Base-by-base conservation (phyloP, 2,329 filamentous ascomycete genomes). In the Ceratocystis ficicola region DNA sequence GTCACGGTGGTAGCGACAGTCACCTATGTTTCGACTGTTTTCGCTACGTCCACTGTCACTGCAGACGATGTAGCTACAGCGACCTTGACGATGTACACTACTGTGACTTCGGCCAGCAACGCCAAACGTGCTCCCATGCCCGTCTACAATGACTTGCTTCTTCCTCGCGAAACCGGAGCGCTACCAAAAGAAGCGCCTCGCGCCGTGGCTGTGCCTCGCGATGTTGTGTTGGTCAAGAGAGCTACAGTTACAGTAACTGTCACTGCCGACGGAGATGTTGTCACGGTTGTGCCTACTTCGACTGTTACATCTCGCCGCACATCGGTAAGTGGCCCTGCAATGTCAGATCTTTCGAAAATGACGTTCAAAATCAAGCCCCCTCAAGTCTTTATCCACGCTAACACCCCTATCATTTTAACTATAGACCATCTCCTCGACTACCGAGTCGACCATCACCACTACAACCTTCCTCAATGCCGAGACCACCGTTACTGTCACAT, bases 401-500 rank as follows among this genome's bases (percentile, higher is more conserved):
- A 50, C 48, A 4, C 46, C 20, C 12, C 10, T 15, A 41, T 41
- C 36, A 12, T 10, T 41, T 41, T 1, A 41, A n/a, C 32, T 32
- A 30, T n/a, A 67, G 66, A 67, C 66, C 5, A 15, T 68, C 6
- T 68, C 69, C 28, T 71, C 71, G 15, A 72, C 71, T 66, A 65
- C 70, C 20, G 75, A 74, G 44, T 69, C 70, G 10, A 62, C 66
- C 52, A 66, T 71, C 59, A 50, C 67, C n/a, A 69, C 66, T 17
- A 69, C 68, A 17, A 65, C 48, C 5, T 71, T 64, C 66, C 65
- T 66, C 52, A 75, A 74, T 68, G 76, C 77, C 65, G 73, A 71
- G 67, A 74, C 75, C 55, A 78, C 76, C 5, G 55, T 73, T 28
- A 77, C 76, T 30, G 68, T 71, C 25, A 77, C 76, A 12, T 75